A percentile compares a stretch with the other conserved stretches of the same genome.
phyloP scores from a whole-genome alignment of 208 protist species.

The Tritrichomonas musculus region DNA sequence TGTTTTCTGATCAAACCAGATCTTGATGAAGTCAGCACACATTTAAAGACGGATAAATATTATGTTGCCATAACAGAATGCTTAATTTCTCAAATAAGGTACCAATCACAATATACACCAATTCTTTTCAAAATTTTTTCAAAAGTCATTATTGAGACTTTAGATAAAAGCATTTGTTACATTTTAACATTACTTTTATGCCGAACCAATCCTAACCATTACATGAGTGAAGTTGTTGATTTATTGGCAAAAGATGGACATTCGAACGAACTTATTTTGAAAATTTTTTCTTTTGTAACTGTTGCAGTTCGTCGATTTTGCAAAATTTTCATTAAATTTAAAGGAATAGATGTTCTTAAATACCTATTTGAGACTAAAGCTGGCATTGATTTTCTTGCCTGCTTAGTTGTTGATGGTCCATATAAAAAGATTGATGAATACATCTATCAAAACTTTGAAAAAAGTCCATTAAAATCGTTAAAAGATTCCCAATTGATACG shows the following conservation, averaged over 20 bases:
- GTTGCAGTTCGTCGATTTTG: background rate
- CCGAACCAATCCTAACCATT: background rate
- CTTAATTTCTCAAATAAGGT: no score
- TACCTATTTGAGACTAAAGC: background rate
- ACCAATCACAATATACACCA: no score
- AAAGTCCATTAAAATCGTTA: background rate
- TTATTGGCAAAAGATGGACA: no score
- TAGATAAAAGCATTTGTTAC: no score
- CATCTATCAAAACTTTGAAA: background rate
- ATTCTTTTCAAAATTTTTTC: no score
- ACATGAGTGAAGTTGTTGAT: background rate
- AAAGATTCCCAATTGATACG: background rate
- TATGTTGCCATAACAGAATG: no score
- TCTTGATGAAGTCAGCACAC: no score
- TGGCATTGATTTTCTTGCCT: background rate
- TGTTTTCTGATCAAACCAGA: no score
- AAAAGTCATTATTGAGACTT: no score
- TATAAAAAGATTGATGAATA: background rate
- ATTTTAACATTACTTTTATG: background rate
- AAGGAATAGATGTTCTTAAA: background rate
- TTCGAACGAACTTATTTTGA: no score
- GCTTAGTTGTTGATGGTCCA: background rate
- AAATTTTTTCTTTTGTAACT: background rate
- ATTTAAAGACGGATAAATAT: no score
- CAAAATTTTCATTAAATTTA: background rate